phyloP scores from a whole-genome alignment of 768 basidiomycete genomes.

The Tulasnella sp. region DNA sequence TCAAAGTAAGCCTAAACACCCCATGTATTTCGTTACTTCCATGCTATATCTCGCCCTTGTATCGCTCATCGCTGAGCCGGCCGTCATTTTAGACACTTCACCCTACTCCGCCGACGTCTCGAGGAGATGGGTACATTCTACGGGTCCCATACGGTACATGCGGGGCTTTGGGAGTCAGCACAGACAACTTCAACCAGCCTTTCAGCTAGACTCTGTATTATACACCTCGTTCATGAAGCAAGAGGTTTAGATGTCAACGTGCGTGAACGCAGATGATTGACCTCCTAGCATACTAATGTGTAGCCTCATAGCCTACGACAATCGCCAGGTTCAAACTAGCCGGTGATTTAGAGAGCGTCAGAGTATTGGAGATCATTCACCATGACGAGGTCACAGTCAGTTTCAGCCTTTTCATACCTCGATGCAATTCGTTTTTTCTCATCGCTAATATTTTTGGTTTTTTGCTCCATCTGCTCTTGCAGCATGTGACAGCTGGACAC shows the following conservation, averaged over 20 bases:
- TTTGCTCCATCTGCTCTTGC: slow-evolving; percentile 23
- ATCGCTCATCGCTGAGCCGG: too few species aligned
- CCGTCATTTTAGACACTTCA: slow-evolving; percentile 17
- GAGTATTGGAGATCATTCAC: slow-evolving; percentile 63
- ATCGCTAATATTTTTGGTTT: not conserved
- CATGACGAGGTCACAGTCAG: slow-evolving; percentile 51
- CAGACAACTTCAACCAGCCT: slow-evolving; percentile 53
- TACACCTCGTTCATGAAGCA: slow-evolving; percentile 79
- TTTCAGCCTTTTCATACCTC: not conserved
- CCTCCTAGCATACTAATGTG: not conserved
- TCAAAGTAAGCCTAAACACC: slow-evolving; percentile 26
- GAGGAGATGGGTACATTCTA: slow-evolving; percentile 69
- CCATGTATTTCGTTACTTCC: not conserved
- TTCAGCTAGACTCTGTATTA: slow-evolving; percentile 63
- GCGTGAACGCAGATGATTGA: not conserved
- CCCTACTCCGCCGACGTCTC: slow-evolving; percentile 25
- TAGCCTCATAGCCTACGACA: slow-evolving; percentile 38
- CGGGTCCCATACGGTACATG: slow-evolving; percentile 60
- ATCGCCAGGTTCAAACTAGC: slow-evolving; percentile 60
- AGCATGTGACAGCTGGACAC: slow-evolving; percentile 72
- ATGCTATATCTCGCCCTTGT: too few species aligned
- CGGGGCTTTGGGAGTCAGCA: slow-evolving; percentile 72
- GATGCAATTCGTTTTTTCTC: not conserved
- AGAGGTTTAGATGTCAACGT: slow-evolving; percentile 69
- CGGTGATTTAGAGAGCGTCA: slow-evolving; percentile 52